phyloP scores from a whole-genome alignment of 2,329 filamentous ascomycete genomes.

The Aspergillus alliaceus region DNA sequence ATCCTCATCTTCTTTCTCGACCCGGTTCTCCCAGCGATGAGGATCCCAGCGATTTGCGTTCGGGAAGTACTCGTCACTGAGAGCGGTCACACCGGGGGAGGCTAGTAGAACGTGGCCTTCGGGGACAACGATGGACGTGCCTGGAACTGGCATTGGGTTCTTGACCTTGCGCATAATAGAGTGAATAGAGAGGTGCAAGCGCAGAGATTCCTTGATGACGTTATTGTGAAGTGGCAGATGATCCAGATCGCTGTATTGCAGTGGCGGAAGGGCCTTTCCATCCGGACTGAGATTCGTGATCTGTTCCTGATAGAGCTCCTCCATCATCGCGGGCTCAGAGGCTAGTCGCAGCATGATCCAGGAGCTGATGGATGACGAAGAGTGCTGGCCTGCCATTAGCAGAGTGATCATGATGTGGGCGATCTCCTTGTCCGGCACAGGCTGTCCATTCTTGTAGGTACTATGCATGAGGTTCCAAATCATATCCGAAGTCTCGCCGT shows the following conservation, averaged over 20 bases:
- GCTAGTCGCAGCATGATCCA: conserved; percentile 78
- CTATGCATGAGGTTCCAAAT: conserved; percentile 77
- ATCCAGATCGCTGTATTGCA: conserved; percentile 61
- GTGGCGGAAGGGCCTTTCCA: conserved; percentile 48
- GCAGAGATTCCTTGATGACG: conserved; percentile 70
- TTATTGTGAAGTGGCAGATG: conserved; percentile 62
- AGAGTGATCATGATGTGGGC: conserved; percentile 86
- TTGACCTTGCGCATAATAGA: conserved; percentile 73
- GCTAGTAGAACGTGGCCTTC: conserved; percentile 75
- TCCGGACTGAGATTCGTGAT: conserved; percentile 48
- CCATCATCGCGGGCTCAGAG: conserved; percentile 65
- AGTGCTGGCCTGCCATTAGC: conserved; percentile 82
- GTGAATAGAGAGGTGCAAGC: conserved; percentile 71
- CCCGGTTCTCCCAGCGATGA: conserved; percentile 57
- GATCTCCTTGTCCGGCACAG: conserved; percentile 71
- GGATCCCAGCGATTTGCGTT: conserved; percentile 62
- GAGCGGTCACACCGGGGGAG: conserved; percentile 68
- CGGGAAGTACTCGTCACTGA: conserved; percentile 61
- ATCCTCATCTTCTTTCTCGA: conserved; percentile 44
- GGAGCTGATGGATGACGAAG: conserved; percentile 71
- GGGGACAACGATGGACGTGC: conserved; percentile 69
- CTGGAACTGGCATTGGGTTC: conserved; percentile 58
- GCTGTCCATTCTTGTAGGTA: conserved; percentile 70
- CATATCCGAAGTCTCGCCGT: conserved; percentile 60
- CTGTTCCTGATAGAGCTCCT: conserved; percentile 71